Conservation (phyloP, 495 filamentous ascomycete genomes). For the Neurospora sublineolata region DNA sequence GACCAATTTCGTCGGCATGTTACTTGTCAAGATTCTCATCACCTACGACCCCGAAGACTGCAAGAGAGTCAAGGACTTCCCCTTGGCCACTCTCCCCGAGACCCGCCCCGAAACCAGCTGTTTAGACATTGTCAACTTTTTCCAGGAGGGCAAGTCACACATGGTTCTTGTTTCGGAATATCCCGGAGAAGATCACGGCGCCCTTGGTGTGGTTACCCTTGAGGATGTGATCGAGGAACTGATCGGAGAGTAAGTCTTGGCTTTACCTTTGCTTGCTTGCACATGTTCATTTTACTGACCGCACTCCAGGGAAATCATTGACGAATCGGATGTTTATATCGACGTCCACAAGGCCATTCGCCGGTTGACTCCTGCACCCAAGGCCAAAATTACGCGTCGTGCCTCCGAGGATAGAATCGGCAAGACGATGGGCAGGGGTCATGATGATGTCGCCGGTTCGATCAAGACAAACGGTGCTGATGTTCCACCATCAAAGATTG, state of each 20-base stretch:
- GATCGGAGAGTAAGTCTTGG: slow-evolving; percentile 78
- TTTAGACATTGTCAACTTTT: slow-evolving; percentile 97
- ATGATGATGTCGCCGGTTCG: slow-evolving; percentile 3
- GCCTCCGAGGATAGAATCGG: slow-evolving; percentile 10
- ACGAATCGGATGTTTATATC: slow-evolving; percentile 89
- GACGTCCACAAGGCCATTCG: slow-evolving; percentile 95
- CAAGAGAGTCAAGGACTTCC: slow-evolving; percentile 75
- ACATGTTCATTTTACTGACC: slow-evolving; percentile 10
- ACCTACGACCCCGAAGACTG: slow-evolving; percentile 95
- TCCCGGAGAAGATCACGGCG: slow-evolving; percentile 79
- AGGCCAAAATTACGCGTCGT: slow-evolving; percentile 19
- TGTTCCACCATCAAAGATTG: background rate
- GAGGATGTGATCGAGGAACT: slow-evolving; percentile 98
- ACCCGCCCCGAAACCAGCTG: slow-evolving; percentile 91
- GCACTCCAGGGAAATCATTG: slow-evolving; percentile 51
- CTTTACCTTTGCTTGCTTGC: background rate
- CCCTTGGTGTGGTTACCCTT: slow-evolving; percentile 84
- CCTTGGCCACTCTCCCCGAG: slow-evolving; percentile 86
- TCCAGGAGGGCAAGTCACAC: slow-evolving; percentile 97
- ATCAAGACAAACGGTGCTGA: slow-evolving; percentile 2
- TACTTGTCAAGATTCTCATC: slow-evolving; percentile 94
- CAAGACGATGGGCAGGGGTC: slow-evolving; percentile 4
- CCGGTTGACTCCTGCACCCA: slow-evolving; percentile 39
- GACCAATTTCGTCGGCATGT: slow-evolving; percentile 89
- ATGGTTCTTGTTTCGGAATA: slow-evolving; percentile 93